phyloP scores from a whole-genome alignment of 2,329 filamentous ascomycete genomes.

The Verticillium isaacii region DNA sequence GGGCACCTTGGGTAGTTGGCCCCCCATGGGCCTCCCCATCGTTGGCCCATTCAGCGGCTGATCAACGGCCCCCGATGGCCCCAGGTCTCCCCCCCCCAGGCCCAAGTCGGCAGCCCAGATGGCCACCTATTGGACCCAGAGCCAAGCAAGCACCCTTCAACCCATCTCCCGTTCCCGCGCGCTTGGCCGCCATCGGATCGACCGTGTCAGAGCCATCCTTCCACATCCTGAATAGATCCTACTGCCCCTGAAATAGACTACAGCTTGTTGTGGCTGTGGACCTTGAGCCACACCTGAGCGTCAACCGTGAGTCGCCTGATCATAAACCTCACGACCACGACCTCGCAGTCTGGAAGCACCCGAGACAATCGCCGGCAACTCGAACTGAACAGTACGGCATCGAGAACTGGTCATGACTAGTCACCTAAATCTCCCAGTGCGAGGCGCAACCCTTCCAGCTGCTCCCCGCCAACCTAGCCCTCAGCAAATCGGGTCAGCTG shows the following conservation, averaged over 20 bases:
- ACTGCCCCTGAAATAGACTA: not conserved
- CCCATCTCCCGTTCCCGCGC: not conserved
- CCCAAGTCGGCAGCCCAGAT: not conserved
- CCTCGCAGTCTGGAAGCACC: not conserved
- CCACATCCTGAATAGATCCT: not conserved
- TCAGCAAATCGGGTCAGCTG: not conserved
- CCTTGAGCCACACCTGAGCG: not conserved
- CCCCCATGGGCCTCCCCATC: too few species aligned
- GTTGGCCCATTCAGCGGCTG: not conserved
- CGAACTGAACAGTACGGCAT: not conserved
- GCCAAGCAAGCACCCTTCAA: not conserved
- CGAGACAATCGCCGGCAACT: not conserved
- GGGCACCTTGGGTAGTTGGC: not conserved
- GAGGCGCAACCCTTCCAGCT: not conserved
- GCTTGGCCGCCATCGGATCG: not conserved
- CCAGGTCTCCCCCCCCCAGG: not conserved
- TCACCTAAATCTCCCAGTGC: not conserved
- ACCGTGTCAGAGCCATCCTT: not conserved
- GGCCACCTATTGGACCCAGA: not conserved
- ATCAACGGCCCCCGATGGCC: not conserved
- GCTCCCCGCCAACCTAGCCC: not conserved
- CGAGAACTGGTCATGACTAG: not conserved
- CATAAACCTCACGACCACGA: not conserved
- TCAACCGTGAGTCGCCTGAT: not conserved
- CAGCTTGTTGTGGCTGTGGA: not conserved